phyloP scores from a whole-genome alignment of 2,329 filamentous ascomycete genomes.

The Fusarium fujikuroi region DNA sequence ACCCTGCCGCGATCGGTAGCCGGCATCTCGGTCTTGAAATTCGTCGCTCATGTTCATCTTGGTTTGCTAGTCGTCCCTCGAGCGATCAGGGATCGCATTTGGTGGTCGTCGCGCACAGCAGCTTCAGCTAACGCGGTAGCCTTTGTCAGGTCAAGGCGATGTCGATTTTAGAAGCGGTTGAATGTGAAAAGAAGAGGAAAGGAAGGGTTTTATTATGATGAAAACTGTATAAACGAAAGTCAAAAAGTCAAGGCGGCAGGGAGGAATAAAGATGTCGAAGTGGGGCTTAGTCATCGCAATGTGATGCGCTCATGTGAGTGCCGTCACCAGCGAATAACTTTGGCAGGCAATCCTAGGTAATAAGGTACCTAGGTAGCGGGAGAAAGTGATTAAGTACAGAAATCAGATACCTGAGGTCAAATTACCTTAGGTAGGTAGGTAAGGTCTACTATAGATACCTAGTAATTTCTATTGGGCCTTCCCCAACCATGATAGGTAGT shows the following conservation, averaged over 20 bases:
- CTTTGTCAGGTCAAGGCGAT: background rate
- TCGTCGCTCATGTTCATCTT: constrained; percentile 38
- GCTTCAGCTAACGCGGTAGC: constrained; percentile 32
- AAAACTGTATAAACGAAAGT: constrained; percentile 4
- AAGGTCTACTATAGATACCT: background rate
- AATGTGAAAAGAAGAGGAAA: background rate
- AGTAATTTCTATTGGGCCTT: background rate
- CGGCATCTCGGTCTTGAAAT: constrained; percentile 49
- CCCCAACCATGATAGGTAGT: background rate
- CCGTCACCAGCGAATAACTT: background rate
- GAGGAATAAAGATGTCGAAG: background rate
- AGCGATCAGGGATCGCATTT: constrained; percentile 47
- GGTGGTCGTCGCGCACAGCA: constrained; percentile 59
- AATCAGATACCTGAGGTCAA: background rate
- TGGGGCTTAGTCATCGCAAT: constrained; percentile 29
- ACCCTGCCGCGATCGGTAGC: constrained; percentile 62
- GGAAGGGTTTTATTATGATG: background rate
- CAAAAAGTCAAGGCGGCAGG: background rate
- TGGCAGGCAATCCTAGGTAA: background rate
- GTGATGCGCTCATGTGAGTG: background rate
- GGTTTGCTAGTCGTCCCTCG: constrained; percentile 43
- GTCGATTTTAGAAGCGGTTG: background rate
- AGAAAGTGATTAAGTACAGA: background rate
- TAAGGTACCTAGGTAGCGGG: background rate
- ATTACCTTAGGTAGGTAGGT: too few species aligned